phyloP scores from a whole-genome alignment of 116 monocot species.

The Iris pallida region DNA sequence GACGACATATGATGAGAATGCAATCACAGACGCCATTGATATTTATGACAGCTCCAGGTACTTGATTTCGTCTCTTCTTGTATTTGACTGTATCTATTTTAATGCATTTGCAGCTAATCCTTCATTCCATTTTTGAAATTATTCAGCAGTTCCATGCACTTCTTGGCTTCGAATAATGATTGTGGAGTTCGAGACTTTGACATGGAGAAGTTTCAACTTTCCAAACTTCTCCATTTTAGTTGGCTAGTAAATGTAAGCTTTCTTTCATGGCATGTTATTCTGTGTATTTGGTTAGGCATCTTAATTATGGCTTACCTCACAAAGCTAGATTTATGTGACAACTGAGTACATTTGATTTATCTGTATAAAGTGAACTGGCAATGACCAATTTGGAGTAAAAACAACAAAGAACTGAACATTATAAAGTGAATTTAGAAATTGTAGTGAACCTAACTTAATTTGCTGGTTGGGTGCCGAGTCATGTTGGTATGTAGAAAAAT shows the following conservation, averaged over 20 bases:
- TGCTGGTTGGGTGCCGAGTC: too few relatives aligned
- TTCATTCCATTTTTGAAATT: constrained; percentile 7
- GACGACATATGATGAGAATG: constrained; percentile 80
- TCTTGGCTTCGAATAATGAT: constrained; percentile 95
- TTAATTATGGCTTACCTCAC: not conserved
- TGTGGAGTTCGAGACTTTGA: constrained; percentile 81
- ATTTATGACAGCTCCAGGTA: constrained; percentile 73
- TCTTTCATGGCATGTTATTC: not conserved
- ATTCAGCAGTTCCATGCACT: constrained; percentile 69
- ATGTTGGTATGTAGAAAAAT: too few relatives aligned
- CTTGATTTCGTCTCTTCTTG: constrained; percentile 3
- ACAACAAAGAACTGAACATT: too few relatives aligned
- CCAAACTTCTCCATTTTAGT: constrained; percentile 58
- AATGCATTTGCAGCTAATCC: not conserved
- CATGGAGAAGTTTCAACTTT: constrained; percentile 79
- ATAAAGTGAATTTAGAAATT: too few relatives aligned
- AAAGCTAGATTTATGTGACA: not conserved
- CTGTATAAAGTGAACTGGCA: too few relatives aligned
- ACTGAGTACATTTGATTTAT: too few relatives aligned
- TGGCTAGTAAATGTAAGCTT: constrained; percentile 95
- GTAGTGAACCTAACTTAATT: too few relatives aligned
- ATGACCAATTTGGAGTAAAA: too few relatives aligned
- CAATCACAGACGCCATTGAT: constrained; percentile 82
- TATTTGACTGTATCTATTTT: constrained; percentile 2
- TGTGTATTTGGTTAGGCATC: too few relatives aligned